Percentiles rank a stretch among this genome's conserved stretches.
Conservation (phyloP, 768 basidiomycete species). For the Strobilomyces echinocephalus region DNA sequence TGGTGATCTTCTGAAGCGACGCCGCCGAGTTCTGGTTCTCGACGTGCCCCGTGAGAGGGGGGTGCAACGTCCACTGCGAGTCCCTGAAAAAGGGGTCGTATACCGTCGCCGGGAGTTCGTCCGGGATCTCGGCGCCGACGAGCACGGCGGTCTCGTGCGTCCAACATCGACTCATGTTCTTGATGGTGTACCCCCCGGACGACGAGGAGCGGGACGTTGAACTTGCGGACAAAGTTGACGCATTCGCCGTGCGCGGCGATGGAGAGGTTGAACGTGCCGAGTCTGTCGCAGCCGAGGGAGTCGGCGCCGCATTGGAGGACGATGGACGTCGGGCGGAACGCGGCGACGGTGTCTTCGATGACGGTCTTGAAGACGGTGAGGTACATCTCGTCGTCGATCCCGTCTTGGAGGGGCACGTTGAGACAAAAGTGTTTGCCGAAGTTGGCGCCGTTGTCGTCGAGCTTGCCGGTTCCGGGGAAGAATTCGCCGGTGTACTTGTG, state of each 20-base stretch:
- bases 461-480: constrained; percentile 95
- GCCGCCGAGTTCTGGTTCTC: constrained; percentile 88
- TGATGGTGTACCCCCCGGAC: constrained; percentile 93
- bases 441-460: constrained; percentile 88
- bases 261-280: constrained; percentile 96
- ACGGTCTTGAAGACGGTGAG: constrained; percentile 93
- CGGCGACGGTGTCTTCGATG: constrained; percentile 87
- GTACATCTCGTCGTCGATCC: constrained; percentile 97
- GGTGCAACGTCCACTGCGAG: constrained; percentile 88
- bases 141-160: constrained; percentile 95
- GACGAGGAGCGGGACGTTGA: constrained; percentile 85
- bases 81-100: constrained; percentile 94
- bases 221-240: constrained; percentile 92
- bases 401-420: constrained; percentile 93
- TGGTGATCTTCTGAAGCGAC: constrained; percentile 82
- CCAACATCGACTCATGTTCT: constrained; percentile 98
- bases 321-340: constrained; percentile 84
- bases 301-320: constrained; percentile 98
- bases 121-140: constrained; percentile 75
- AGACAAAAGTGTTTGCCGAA: constrained; percentile 91
- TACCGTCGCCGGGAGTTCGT: constrained; percentile 81
- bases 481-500: constrained; percentile 99
- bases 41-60: constrained; percentile 84
- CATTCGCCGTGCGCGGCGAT: constrained; percentile 98
- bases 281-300: constrained; percentile 87